Evolutionary conservation across 345 rosid species (phyloP).

Genomic region (Triadica sebifera): DNA sequence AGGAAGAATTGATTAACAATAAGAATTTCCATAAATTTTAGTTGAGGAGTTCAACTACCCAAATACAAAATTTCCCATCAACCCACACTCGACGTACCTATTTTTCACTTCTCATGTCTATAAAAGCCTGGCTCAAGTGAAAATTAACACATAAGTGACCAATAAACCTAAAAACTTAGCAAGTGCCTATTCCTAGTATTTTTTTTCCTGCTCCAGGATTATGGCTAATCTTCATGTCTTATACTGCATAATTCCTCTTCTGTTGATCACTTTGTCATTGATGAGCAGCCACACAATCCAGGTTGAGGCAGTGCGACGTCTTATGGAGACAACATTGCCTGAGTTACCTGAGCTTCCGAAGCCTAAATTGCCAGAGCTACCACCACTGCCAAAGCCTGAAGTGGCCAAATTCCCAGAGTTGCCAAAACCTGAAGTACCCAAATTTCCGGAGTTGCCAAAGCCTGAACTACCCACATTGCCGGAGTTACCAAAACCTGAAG

Average conservation of each 20-base stretch:
- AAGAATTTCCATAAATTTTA: no score
- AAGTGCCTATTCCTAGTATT: no score
- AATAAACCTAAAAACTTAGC: no score
- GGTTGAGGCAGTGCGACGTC: background rate
- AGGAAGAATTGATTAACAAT: no score
- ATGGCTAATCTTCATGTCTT: no score
- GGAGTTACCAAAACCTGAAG: background rate
- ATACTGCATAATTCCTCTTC: no score
- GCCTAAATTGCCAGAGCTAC: background rate
- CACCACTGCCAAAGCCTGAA: background rate
- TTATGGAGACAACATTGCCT: background rate
- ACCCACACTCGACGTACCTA: background rate
- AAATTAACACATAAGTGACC: no score
- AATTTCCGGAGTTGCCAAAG: background rate
- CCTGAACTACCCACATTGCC: background rate
- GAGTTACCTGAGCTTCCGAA: background rate
- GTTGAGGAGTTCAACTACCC: background rate
- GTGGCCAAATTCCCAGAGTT: background rate
- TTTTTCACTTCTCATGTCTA: background rate
- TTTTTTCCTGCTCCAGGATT: no score
- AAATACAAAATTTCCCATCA: background rate
- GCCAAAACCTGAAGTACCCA: background rate
- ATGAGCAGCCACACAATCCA: no score
- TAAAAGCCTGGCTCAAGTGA: background rate
- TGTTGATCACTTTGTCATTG: no score